Conservation (phyloP, 495 filamentous ascomycete species). For the Penicillium flavigenum region DNA sequence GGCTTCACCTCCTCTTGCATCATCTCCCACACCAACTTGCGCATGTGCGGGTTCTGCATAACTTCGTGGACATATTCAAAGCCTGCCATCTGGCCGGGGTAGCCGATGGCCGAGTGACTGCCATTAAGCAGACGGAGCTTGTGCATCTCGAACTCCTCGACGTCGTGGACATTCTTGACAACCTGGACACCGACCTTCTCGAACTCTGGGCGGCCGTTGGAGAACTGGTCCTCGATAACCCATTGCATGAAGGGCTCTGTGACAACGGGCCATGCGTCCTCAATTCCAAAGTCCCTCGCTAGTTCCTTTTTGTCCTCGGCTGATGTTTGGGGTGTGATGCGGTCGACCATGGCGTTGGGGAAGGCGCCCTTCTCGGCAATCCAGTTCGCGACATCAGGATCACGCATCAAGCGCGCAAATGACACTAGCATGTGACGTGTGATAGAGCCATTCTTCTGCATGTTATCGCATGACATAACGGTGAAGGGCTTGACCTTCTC, state of each 20-base stretch:
- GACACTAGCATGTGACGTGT: slow-evolving; percentile 50
- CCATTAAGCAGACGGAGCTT: slow-evolving; percentile 51
- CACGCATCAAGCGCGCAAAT: slow-evolving; percentile 38
- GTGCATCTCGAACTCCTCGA: slow-evolving; percentile 51
- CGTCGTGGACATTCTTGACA: slow-evolving; percentile 44
- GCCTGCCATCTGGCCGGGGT: slow-evolving; percentile 46
- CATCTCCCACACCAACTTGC: slow-evolving; percentile 47
- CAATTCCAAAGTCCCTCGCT: slow-evolving; percentile 39
- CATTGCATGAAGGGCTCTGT: slow-evolving; percentile 54
- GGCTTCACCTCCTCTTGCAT: slow-evolving; percentile 54
- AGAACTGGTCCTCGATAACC: slow-evolving; percentile 51
- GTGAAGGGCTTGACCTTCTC: slow-evolving; percentile 33
- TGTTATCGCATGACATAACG: slow-evolving; percentile 53
- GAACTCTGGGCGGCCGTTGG: slow-evolving; percentile 47
- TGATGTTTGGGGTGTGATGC: slow-evolving; percentile 49
- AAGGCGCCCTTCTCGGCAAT: slow-evolving; percentile 43
- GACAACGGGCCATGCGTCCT: slow-evolving; percentile 49
- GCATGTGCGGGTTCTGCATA: slow-evolving; percentile 40
- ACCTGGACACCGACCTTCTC: slow-evolving; percentile 49
- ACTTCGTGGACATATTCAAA: slow-evolving; percentile 51
- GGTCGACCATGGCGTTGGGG: slow-evolving; percentile 53
- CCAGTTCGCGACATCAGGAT: slow-evolving; percentile 47
- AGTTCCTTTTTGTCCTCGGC: slow-evolving; percentile 39
- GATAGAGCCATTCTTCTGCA: slow-evolving; percentile 53
- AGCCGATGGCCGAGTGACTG: slow-evolving; percentile 47